Base-by-base conservation (phyloP, 2,329 filamentous ascomycete genomes). In the Pseudogymnoascus sp. region DNA sequence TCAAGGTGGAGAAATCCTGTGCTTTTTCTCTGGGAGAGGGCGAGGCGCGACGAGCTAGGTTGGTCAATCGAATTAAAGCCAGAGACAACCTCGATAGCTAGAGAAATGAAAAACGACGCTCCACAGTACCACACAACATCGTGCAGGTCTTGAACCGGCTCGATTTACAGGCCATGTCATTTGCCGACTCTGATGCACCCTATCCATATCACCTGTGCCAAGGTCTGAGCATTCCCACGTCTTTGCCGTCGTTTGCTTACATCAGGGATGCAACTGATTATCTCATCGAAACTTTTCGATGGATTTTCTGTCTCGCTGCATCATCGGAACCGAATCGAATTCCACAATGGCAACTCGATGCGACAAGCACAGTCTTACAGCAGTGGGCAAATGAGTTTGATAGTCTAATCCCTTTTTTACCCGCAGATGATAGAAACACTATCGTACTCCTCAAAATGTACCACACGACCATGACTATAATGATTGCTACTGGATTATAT, bases 401-500 rank as follows among this genome's bases (percentile, higher is more conserved):
- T 45, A 21, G 21, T 8, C 21, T 45, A 6, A 19, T 26, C 2
- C 21, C 2, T 8, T 26, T 45, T 26, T 45, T 45, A 26, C 41
- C 21, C 4, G 6, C 21, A 14, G 41, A 26, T 12, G 41, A 45
- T 5, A 14, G 21, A 23, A 45, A 26, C 21, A 45, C 41, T 4
- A 45, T 45, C 19, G 41, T 62, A 11, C 29, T 65, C 1, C 52
- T 66, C 14, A 62, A 49, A 16, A 65, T 66, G 60, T 66, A 65
- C 33, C 61, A 66, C 11, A 63, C 29, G 6, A 49, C 61, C 26
- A 49, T 66, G 37, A 49, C 14, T 16, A 62, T 62, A n/a, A 62
- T 65, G 10, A 52, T 66, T 10, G 55, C 41, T 4, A 63, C 62
- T 8, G 39, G 62, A 16, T 31, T 63, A 6, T 60, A 63, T 60